Percentiles rank a stretch among this genome's conserved stretches.
phyloP scores from a whole-genome alignment of 352 stramenopile genomes.

The Phytophthora agathidicida region DNA sequence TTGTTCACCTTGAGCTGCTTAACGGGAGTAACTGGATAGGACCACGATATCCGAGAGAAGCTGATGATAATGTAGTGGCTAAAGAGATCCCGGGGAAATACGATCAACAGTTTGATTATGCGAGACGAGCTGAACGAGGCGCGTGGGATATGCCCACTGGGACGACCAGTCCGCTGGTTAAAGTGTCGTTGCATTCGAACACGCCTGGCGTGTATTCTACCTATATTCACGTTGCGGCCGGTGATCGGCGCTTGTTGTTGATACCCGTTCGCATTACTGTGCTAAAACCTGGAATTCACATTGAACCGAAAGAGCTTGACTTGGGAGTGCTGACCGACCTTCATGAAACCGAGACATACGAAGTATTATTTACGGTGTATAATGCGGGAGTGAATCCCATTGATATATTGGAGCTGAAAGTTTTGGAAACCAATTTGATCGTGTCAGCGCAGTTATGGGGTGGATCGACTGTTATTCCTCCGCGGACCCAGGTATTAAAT shows the following conservation, averaged over 20 bases:
- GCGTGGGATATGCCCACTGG: constrained; percentile 49
- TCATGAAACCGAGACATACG: constrained; percentile 28
- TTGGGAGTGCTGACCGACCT: constrained; percentile 41
- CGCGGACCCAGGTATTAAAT: constrained; percentile 38
- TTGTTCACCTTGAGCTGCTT: constrained; percentile 36
- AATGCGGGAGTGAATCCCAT: constrained; percentile 50
- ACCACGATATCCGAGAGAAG: constrained; percentile 21
- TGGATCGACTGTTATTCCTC: constrained; percentile 37
- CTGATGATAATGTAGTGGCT: constrained; percentile 12
- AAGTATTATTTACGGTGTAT: constrained; percentile 42
- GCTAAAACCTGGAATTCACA: constrained; percentile 42
- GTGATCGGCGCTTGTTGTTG: constrained; percentile 19
- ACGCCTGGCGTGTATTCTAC: constrained; percentile 39
- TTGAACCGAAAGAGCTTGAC: constrained; percentile 41
- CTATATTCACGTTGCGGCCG: constrained; percentile 41
- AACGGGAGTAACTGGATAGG: constrained; percentile 34
- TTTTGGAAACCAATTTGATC: constrained; percentile 36
- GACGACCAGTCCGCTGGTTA: constrained; percentile 40
- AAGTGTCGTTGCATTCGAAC: constrained; percentile 36
- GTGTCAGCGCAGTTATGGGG: constrained; percentile 38
- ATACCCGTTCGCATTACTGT: constrained; percentile 47
- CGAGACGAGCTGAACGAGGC: constrained; percentile 16
- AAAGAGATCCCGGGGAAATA: constrained; percentile 23
- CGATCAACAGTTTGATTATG: constrained; percentile 24
- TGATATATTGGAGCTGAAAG: constrained; percentile 41